phyloP scores from a whole-genome alignment of 306 rosid genomes.

The Morella rubra region DNA sequence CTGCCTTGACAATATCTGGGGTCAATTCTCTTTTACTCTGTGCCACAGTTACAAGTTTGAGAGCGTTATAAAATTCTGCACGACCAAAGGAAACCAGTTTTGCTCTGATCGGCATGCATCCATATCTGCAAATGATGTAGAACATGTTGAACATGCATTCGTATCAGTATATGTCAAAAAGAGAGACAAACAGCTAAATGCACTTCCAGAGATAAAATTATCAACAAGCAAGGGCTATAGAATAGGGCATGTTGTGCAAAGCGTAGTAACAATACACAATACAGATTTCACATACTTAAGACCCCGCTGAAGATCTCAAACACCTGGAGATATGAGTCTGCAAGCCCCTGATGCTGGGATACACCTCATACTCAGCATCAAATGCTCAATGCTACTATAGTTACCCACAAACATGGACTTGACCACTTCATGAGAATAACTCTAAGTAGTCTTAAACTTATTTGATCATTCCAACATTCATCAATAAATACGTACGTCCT shows the following conservation, averaged over 20 bases:
- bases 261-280: constrained; percentile 1
- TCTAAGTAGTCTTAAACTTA: neutral
- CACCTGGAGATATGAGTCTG: neutral
- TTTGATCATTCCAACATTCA: neutral
- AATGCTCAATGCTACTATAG: neutral
- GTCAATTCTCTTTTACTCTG: constrained; percentile 92
- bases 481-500: neutral
- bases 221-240: constrained; percentile 10
- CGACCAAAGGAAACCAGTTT: constrained; percentile 88
- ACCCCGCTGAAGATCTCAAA: neutral
- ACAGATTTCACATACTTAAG: neutral
- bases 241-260: neutral
- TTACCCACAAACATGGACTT: neutral
- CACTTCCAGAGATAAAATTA: constrained; percentile 1
- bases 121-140: constrained; percentile 59
- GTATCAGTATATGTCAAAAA: neutral
- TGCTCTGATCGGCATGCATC: constrained; percentile 88
- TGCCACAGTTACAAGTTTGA: constrained; percentile 89
- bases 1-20: constrained; percentile 86
- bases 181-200: neutral
- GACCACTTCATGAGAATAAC: neutral
- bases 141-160: constrained; percentile 11
- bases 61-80: constrained; percentile 82
- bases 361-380: neutral
- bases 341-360: neutral